A percentile compares a stretch with the other conserved stretches of the same genome.
phyloP scores from a whole-genome alignment of 2,329 filamentous ascomycete species.

The Cladobotryum mycophilum region DNA sequence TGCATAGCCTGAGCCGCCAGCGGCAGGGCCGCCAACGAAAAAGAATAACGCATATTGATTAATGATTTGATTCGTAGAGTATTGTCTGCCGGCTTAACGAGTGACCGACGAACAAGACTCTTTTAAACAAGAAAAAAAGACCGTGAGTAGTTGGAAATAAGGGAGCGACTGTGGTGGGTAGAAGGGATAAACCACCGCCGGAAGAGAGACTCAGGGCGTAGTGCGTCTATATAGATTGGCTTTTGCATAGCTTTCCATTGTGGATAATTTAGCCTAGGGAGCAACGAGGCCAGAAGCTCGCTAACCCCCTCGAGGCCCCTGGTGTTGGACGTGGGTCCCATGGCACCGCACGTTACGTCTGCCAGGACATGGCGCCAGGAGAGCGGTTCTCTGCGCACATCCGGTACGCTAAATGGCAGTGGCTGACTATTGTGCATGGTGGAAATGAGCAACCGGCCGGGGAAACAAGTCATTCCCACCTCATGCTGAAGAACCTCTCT shows the following conservation, averaged over 20 bases:
- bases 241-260: too few species aligned
- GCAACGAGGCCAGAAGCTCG: neutral
- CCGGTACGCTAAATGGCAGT: too few species aligned
- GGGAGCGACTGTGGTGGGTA: constrained; percentile 9
- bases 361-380: too few species aligned
- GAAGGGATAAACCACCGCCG: constrained; percentile 2
- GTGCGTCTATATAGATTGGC: constrained; percentile 4
- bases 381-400: too few species aligned
- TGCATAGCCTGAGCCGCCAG: constrained; percentile 19
- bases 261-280: neutral
- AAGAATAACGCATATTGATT: constrained; percentile 24
- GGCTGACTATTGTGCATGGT: constrained; percentile 1
- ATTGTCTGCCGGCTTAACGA: constrained; percentile 9
- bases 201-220: constrained; percentile 8
- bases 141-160: constrained; percentile 6
- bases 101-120: constrained; percentile 8
- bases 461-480: neutral
- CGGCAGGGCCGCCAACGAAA: constrained; percentile 24
- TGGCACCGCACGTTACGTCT: too few species aligned
- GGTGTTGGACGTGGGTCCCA: too few species aligned
- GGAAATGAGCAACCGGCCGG: constrained; percentile 8
- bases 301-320: neutral
- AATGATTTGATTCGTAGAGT: neutral
- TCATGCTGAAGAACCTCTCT: too few species aligned
- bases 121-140: neutral